Evolutionary conservation across 495 filamentous ascomycete genomes (phyloP), one percentile per base, ranked within the genome.

Genomic region (Immersiella caudata): DNA sequence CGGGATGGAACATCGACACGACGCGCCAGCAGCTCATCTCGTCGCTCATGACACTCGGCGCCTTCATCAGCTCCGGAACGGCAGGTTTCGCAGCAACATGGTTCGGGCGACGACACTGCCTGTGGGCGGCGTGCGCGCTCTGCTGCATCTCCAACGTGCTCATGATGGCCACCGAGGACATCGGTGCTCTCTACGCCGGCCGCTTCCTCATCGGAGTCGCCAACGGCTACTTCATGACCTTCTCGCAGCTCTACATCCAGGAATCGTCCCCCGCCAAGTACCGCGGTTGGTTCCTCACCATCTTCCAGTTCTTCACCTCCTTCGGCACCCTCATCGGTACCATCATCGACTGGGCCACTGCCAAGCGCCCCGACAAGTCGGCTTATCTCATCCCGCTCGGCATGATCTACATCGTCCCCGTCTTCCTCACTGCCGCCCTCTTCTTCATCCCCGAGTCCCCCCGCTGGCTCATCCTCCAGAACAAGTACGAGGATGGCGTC

Each of bases 401-500:
- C 9, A 78, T 88, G 25, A 79, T 89, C 67, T 87, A 85, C 62
- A 74, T 89, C 35, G 76, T 89, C 6, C 87, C 87, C 0, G 76
- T 77, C 8, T 72, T 90, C 67, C 64, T 89, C 54, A 72, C 78
- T 24, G 71, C 81, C 35, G 82, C 79, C 12, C 69, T 90, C 11
- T 76, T 88, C 70, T 87, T 90, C 74, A 83, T 90, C 50, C 87
- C 88, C 9, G 88, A 90, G 68, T 86, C 84, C 6, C 88, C 88
- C 0, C 83, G 88, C 46, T 90, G 88, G 87, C 77, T 90, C 33
- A 78, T 88, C 46, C 80, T 81, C 54, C 75, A 80, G 50, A 80
- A 82, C 7, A 78, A 78, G 50, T 63, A 76, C n/a, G 84, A 83
- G 5, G 75, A 84, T 59, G 88, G 85, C 22, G 21, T 82, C 80